Base-by-base conservation (phyloP, 202 grass and related monocot species). In the Zoysia matrella region DNA sequence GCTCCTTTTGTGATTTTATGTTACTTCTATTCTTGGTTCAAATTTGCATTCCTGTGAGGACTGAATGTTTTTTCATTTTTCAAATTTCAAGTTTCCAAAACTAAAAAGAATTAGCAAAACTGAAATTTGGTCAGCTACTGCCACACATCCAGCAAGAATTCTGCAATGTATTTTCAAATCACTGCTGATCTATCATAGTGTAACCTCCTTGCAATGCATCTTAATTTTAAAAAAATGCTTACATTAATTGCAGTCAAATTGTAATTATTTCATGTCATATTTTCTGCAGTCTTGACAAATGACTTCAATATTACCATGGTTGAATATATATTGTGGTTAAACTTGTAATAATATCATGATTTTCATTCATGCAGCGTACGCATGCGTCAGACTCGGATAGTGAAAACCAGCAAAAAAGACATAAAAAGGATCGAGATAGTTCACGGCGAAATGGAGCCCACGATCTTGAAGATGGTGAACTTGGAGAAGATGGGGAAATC, bases 301-400 rank as follows among this genome's bases (percentile, higher is more conserved):
- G 8, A 45, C 70, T 41, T 88, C 3, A 62, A 8, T 60, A 30
- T 72, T 66, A 52, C 11, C 43, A 76, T 89, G 65, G n/a, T 71
- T 66, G 50, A 49, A 30, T 30, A 30, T 30, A 67, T 52, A 15
- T 60, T 47, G 54, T 69, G 15, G 39, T 67, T 68, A 71, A 67
- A 7, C 4, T 4, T 72, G 54, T 58, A 50, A 67, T 69, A 56
- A 85, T 51, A 81, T 83, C 71, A 9, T 74, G 42, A 50, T 72
- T 77, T 39, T 82, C 57, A 69, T 85, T 80, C 45, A 75, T 87
- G 84, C 90, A 98, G 95, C 92, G 90, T 75, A 65, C 77, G 49
- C 90, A 99, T 86, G 87, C 80, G 83, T 91, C 96, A 55, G 96
- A 96, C 77, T 99, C 93, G 0, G 96, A 99, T 80, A 90, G 83